Base-by-base conservation (phyloP, 2,329 filamentous ascomycete genomes). In the Colletotrichum kahawae region DNA sequence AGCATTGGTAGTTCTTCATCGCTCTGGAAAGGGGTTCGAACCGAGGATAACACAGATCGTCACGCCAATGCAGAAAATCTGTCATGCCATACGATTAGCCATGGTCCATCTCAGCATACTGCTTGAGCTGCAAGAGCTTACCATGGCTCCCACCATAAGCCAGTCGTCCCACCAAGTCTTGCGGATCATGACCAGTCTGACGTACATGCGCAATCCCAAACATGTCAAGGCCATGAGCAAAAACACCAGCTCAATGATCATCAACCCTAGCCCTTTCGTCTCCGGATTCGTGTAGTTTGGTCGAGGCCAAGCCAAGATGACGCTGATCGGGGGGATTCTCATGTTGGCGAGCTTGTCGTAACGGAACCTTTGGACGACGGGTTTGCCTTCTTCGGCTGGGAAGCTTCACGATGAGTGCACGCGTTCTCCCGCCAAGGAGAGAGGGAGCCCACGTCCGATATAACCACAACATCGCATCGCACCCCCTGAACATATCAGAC, bases 91-190 rank as follows among this genome's bases (percentile, higher is more conserved):
- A 8, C 7, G 7, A 5, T 51, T 10, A 72, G 43, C 5, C 7
- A 31, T 7, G 10, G 1, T 14, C 0, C 0, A 18, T 4, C 5
- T 51, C 4, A 78, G 69, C 27, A 34, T 13, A 24, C 2, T 14
- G 4, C 12, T 18, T 1, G 27, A 1, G 16, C 8, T 8, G 12
- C 4, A 5, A 16, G 13, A 73, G 63, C 81, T 72, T 78, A 86
- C 84, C 76, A 82, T 81, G 5, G 84, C 84, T 38, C 70, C 81
- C 7, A 85, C 75, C 85, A 87, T 87, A 14, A 87, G 67, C 84
- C 83, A 86, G 78, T 87, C 85, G 74, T 87, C 85, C 67, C 81
- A 78, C 38, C 83, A 82, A 48, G 75, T 80, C 65, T 80, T 82
- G 57, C 81, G 80, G 38, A 86, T 79, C 43, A 84, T 80, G 70